Evolutionary conservation across 176 grass and related monocot species (phyloP).

Genomic region (Ensete glaucum): DNA sequence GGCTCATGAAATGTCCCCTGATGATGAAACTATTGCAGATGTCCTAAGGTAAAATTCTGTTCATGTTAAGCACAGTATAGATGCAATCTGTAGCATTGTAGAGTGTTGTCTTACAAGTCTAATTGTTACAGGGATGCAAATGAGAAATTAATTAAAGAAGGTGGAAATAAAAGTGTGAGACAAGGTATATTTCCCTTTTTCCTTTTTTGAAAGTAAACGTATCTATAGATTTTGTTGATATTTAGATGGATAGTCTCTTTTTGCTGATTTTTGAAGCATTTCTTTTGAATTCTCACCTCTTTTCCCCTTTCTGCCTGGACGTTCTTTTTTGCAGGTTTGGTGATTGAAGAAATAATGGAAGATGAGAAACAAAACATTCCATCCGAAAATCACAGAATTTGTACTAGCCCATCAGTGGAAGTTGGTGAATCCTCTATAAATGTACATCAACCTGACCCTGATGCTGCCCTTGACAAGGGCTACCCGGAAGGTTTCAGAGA

Average conservation of each 20-base stretch:
- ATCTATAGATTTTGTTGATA: neutral
- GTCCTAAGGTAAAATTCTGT: slow-evolving; percentile 52
- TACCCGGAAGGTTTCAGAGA: slow-evolving; percentile 36
- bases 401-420: slow-evolving; percentile 39
- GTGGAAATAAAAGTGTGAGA: slow-evolving; percentile 27
- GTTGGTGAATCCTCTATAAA: slow-evolving; percentile 27
- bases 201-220: neutral
- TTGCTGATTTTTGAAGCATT: neutral
- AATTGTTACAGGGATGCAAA: slow-evolving; percentile 37
- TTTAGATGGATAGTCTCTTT: neutral
- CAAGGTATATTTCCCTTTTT: slow-evolving; percentile 29
- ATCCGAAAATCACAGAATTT: slow-evolving; percentile 34
- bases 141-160: slow-evolving; percentile 35
- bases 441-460: slow-evolving; percentile 6
- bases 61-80: slow-evolving; percentile 13
- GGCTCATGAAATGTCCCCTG: slow-evolving; percentile 62
- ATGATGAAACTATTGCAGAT: slow-evolving; percentile 96
- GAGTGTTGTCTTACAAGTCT: neutral
- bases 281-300: neutral
- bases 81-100: neutral
- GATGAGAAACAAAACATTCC: slow-evolving; percentile 31
- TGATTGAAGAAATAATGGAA: slow-evolving; percentile 91
- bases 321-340: slow-evolving; percentile 33
- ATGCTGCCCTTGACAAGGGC: slow-evolving; percentile 5
- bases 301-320: neutral